Conservation (phyloP, 2,329 filamentous ascomycete species). For the Cladosporium halotolerans region DNA sequence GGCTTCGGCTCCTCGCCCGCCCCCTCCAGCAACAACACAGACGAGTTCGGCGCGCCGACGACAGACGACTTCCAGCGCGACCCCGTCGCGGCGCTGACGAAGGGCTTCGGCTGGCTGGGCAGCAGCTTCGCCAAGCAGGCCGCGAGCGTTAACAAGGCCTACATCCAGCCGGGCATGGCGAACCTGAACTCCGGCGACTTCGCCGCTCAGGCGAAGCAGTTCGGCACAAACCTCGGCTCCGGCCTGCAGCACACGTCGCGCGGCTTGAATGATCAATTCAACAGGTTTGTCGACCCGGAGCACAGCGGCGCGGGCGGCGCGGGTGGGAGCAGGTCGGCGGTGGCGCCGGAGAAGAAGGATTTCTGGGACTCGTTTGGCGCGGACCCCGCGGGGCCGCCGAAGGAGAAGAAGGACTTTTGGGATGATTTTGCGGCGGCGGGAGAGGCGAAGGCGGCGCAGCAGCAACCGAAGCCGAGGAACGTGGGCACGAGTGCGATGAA, state of each 20-base stretch:
- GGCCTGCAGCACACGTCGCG: slow-evolving; percentile 61
- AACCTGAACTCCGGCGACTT: slow-evolving; percentile 60
- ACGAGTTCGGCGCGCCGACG: slow-evolving; percentile 47
- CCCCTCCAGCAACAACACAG: slow-evolving; percentile 33
- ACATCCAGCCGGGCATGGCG: slow-evolving; percentile 86
- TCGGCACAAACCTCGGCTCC: slow-evolving; percentile 47
- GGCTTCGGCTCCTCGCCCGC: slow-evolving; percentile 80
- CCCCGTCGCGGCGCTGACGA: slow-evolving; percentile 78
- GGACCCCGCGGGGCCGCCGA: slow-evolving; percentile 45
- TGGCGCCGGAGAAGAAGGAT: slow-evolving; percentile 64
- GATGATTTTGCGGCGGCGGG: slow-evolving; percentile 39
- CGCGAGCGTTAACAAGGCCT: slow-evolving; percentile 83
- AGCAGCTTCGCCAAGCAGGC: slow-evolving; percentile 83
- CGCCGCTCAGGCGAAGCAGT: slow-evolving; percentile 53
- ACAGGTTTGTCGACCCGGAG: slow-evolving; percentile 69
- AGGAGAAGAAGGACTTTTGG: slow-evolving; percentile 51
- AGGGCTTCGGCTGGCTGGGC: slow-evolving; percentile 92
- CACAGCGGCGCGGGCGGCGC: slow-evolving; percentile 3
- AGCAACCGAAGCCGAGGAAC: slow-evolving; percentile 37
- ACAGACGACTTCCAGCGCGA: slow-evolving; percentile 90
- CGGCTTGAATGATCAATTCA: slow-evolving; percentile 72
- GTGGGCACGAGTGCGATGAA: slow-evolving; percentile 62
- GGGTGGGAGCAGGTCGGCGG: slow-evolving; percentile 12
- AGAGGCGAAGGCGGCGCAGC: slow-evolving; percentile 26
- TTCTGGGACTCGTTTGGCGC: slow-evolving; percentile 91